Evolutionary conservation across 148 eudicot species (phyloP).

Genomic region (Chenopodium quinoa): DNA sequence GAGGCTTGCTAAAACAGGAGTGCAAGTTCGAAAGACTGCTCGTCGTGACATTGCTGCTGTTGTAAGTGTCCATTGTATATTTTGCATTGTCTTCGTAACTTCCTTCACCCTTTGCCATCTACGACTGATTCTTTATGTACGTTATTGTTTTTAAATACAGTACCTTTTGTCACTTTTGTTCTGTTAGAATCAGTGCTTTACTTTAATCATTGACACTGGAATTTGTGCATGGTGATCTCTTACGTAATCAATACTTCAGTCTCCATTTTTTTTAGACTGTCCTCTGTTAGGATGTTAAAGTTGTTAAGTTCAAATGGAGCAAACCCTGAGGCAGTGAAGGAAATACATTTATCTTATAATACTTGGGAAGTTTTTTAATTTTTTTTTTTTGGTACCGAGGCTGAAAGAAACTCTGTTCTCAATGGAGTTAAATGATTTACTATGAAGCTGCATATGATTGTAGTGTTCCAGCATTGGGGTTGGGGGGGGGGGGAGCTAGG

Average conservation of each 20-base stretch:
- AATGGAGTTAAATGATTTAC: not conserved
- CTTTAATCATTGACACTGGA: not conserved
- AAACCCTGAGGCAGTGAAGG: too few relatives aligned
- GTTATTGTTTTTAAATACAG: not conserved
- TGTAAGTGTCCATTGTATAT: conserved; percentile 47
- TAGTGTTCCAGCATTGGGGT: not conserved
- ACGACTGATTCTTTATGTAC: not conserved
- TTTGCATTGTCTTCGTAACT: not conserved
- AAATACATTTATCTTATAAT: too few relatives aligned
- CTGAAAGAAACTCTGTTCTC: too few relatives aligned
- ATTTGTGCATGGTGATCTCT: not conserved
- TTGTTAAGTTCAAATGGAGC: not conserved
- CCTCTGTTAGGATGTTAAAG: not conserved
- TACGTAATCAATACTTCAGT: not conserved
- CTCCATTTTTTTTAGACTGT: not conserved
- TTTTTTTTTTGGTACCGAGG: too few relatives aligned
- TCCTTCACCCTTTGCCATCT: not conserved
- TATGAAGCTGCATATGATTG: not conserved
- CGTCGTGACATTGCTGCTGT: conserved; percentile 94
- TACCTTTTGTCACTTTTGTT: not conserved
- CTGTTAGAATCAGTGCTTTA: not conserved
- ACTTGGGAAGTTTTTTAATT: too few relatives aligned
- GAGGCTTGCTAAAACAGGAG: conserved; percentile 75
- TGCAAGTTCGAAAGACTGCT: conserved; percentile 78
- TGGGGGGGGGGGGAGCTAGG: too few relatives aligned